Evolutionary conservation across 1,139 yeast species (phyloP).

Genomic region (Tardiomyces digboiensis): DNA sequence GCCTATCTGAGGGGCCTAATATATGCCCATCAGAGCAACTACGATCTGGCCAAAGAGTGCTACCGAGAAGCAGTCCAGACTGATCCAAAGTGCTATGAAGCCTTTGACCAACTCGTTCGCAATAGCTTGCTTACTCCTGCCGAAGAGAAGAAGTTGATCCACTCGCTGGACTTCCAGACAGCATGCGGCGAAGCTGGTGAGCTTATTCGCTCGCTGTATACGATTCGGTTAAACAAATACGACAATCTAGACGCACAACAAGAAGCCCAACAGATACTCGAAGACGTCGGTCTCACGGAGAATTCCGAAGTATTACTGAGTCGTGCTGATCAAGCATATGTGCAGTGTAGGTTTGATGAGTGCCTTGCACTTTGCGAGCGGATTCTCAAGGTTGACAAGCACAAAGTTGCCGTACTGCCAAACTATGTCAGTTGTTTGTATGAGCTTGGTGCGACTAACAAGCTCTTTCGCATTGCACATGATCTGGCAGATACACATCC

Average conservation of each 20-base stretch:
- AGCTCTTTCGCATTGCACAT: slow-evolving; percentile 73
- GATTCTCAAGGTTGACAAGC: slow-evolving; percentile 3
- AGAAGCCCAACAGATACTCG: slow-evolving; percentile 57
- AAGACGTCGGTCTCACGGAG: slow-evolving; percentile 57
- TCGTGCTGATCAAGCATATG: slow-evolving; percentile 61
- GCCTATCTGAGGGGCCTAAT: slow-evolving; percentile 80
- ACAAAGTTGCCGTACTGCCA: slow-evolving; percentile 30
- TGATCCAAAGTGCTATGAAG: slow-evolving; percentile 91
- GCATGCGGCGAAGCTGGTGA: slow-evolving; percentile 71
- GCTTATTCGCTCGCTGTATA: slow-evolving; percentile 64
- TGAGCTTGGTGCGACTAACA: slow-evolving; percentile 77
- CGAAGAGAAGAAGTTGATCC: slow-evolving; percentile 76
- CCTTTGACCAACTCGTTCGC: slow-evolving; percentile 68
- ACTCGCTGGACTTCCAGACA: slow-evolving; percentile 57
- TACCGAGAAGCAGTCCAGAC: slow-evolving; percentile 79
- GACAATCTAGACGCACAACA: slow-evolving; percentile 47
- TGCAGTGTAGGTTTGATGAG: slow-evolving; percentile 72
- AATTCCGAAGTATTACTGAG: slow-evolving; percentile 64
- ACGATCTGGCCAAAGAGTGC: slow-evolving; percentile 80
- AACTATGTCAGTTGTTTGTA: slow-evolving; percentile 76
- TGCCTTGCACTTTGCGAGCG: slow-evolving; percentile 69
- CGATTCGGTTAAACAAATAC: slow-evolving; percentile 68
- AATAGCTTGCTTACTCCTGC: slow-evolving; percentile 72
- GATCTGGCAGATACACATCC: slow-evolving; percentile 84
- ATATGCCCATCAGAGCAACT: slow-evolving; percentile 74